A percentile compares a stretch with the other conserved stretches of the same genome.
phyloP scores from a whole-genome alignment of 2,329 filamentous ascomycete species.

The Hymenoscyphus fraxineus region DNA sequence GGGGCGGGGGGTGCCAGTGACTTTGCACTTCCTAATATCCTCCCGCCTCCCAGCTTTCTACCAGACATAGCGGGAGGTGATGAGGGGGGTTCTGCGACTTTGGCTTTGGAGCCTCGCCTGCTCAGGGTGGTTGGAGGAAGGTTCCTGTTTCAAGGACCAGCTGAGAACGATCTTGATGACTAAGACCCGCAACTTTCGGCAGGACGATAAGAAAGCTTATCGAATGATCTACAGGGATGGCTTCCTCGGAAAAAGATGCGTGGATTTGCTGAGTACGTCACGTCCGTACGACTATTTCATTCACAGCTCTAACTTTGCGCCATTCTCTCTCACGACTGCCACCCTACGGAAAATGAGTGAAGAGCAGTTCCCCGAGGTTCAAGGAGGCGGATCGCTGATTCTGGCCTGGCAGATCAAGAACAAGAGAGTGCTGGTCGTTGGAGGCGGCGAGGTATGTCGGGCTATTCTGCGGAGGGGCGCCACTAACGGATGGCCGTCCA shows the following conservation, averaged over 20 bases:
- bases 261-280: neutral
- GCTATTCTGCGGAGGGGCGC: conserved; percentile 7
- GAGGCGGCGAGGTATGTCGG: conserved; percentile 77
- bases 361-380: conserved; percentile 67
- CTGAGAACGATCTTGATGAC: conserved; percentile 5
- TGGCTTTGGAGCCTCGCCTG: conserved; percentile 24
- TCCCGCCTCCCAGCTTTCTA: conserved; percentile 86
- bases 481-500: conserved; percentile 28
- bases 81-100: neutral
- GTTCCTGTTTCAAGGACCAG: neutral
- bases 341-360: conserved; percentile 16
- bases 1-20: conserved; percentile 66
- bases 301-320: conserved; percentile 5
- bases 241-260: conserved; percentile 16
- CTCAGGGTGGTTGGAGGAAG: conserved; percentile 23
- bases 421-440: conserved; percentile 87
- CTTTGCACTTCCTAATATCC: conserved; percentile 83
- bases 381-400: conserved; percentile 89
- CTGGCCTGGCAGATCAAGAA: conserved; percentile 92
- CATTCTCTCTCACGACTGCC: neutral
- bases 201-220: conserved; percentile 5
- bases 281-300: conserved; percentile 2
- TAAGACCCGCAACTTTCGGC: conserved; percentile 6
- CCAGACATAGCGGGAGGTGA: conserved; percentile 59
- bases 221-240: neutral